Conservation (phyloP, 441 rosid genomes). For the Erodium chrysanthum region DNA sequence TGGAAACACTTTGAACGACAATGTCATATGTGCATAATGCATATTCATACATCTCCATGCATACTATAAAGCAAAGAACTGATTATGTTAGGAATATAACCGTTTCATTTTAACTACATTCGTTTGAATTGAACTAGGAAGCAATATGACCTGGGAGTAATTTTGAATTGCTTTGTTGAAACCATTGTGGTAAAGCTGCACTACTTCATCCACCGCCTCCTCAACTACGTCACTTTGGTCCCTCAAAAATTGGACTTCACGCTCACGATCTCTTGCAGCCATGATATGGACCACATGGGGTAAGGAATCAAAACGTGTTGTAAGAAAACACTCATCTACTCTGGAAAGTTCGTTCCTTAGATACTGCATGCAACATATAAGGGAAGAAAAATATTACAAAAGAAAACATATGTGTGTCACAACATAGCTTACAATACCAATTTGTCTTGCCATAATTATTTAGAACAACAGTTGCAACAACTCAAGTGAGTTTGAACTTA, state of each 20-base stretch:
- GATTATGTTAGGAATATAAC: not conserved
- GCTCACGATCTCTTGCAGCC: constrained; percentile 91
- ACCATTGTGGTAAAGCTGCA: constrained; percentile 88
- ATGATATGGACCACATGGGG: constrained; percentile 92
- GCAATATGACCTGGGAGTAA: constrained; percentile 75
- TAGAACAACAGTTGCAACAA: not conserved
- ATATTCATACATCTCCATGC: not conserved
- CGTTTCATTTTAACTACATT: not conserved
- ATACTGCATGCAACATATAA: constrained; percentile 44
- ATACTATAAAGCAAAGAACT: not conserved
- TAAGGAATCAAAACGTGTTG: constrained; percentile 92
- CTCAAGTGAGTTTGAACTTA: constrained; percentile 24
- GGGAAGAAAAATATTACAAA: constrained; percentile 16
- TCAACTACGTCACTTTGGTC: constrained; percentile 89
- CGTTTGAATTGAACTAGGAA: not conserved
- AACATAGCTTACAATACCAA: constrained; percentile 5
- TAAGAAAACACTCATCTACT: constrained; percentile 81
- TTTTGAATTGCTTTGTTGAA: constrained; percentile 98
- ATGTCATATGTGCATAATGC: not conserved
- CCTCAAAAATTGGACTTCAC: constrained; percentile 58
- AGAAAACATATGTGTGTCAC: not conserved
- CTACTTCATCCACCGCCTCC: constrained; percentile 98
- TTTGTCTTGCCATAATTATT: not conserved
- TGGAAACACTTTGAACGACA: not conserved
- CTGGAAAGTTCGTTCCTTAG: constrained; percentile 69